phyloP scores from a whole-genome alignment of 257 asterid species.

The Nicotiana attenuata region DNA sequence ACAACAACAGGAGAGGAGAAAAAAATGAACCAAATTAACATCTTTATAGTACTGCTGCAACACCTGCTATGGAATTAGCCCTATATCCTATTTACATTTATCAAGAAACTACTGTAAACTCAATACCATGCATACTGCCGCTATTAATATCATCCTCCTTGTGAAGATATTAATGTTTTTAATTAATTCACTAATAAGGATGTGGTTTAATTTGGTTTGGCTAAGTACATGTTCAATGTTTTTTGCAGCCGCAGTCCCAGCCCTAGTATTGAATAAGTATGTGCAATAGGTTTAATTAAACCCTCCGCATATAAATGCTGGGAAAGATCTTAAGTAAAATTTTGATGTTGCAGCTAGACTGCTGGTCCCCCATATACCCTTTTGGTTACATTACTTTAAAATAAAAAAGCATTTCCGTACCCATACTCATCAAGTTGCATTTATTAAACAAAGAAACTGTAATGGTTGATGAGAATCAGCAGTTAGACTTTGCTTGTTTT shows the following conservation, averaged over 20 bases:
- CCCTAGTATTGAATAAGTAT: background rate
- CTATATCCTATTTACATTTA: background rate
- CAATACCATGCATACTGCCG: too few relatives aligned
- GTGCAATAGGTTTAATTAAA: background rate
- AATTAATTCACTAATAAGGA: too few relatives aligned
- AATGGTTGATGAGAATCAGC: background rate
- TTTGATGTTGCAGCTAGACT: too few relatives aligned
- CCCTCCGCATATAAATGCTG: too few relatives aligned
- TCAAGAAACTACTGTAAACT: too few relatives aligned
- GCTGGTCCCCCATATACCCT: too few relatives aligned
- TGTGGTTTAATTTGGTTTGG: too few relatives aligned
- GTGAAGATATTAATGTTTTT: too few relatives aligned
- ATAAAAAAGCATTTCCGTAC: too few relatives aligned
- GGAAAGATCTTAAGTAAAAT: too few relatives aligned
- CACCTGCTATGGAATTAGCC: background rate
- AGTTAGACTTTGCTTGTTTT: background rate
- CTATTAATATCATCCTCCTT: too few relatives aligned
- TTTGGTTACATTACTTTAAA: background rate
- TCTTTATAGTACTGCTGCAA: background rate
- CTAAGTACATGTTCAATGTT: too few relatives aligned
- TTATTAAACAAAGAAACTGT: background rate
- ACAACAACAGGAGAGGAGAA: background rate
- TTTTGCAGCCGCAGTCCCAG: background rate
- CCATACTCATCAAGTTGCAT: background rate
- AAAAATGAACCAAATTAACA: background rate